phyloP scores from a whole-genome alignment of 2,329 filamentous ascomycete species.

The Ophiosphaerella narmari region DNA sequence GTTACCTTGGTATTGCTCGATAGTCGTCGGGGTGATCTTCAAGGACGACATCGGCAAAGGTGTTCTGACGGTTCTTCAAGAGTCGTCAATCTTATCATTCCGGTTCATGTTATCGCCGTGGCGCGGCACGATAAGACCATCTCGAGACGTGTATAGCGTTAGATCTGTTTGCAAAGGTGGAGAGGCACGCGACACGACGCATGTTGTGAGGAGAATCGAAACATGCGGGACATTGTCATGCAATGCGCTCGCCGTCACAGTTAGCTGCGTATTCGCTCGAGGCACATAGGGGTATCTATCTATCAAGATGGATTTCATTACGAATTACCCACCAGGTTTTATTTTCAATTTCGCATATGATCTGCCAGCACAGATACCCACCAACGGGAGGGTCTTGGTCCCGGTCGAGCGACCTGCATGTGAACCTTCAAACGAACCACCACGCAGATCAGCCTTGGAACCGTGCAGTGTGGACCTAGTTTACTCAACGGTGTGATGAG shows the following conservation, averaged over 20 bases:
- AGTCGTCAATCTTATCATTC: slow-evolving; percentile 8
- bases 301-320: too few relatives aligned
- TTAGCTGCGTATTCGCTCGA: too few relatives aligned
- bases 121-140: not conserved
- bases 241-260: too few relatives aligned
- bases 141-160: slow-evolving; percentile 27
- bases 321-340: not conserved
- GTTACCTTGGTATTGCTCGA: too few relatives aligned
- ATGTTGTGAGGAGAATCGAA: not conserved
- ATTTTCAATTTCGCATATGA: not conserved
- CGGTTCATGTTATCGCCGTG: slow-evolving; percentile 11
- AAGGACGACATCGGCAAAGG: not conserved
- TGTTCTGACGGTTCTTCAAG: not conserved
- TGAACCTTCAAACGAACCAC: slow-evolving; percentile 5
- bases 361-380: not conserved
- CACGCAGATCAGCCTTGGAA: slow-evolving; percentile 11
- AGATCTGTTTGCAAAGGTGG: slow-evolving; percentile 23
- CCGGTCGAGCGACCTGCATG: slow-evolving; percentile 7
- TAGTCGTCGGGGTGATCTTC: too few relatives aligned
- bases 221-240: not conserved
- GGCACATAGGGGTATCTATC: too few relatives aligned
- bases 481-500: slow-evolving; percentile 9
- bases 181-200: slow-evolving; percentile 11
- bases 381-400: not conserved
- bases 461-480: slow-evolving; percentile 8